Evolutionary conservation across 306 rosid species (phyloP), one percentile per base, ranked within the genome.

Genomic region (Casuarina cunninghamiana): DNA sequence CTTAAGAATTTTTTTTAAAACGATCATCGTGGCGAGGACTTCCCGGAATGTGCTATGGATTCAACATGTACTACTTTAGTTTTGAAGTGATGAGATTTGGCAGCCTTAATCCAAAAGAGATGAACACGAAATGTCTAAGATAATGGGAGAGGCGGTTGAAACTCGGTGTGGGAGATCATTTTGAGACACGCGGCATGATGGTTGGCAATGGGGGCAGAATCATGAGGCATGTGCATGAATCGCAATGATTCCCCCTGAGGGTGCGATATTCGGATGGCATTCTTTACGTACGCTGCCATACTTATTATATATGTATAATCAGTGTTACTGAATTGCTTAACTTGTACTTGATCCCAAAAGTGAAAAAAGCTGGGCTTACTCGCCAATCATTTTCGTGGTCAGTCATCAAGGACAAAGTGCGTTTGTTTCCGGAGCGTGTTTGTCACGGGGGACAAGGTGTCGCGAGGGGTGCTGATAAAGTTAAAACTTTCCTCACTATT

Each of bases 191-290:
- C 41, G 72, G 71, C 21, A 71, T 72, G 80, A 74, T 50, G 73
- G 75, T 76, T 77, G 83, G 76, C 78, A 74, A 63, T 65, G 81
- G 83, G 72, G 84, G 78, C 79, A 48, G 74, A 82, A 84, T 87
- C 77, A 87, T 84, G 50, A 75, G 79, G 21, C 72, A 54, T 11
- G 69, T 46, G 76, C 76, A 73, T 55, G 73, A 77, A 17, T 57
- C 48, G 79, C 75, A 82, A 82, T 82, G 50, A 82, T 82, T n/a
- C 53, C 3, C 70, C 81, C 63, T 54, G 46, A 77, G 78, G 19
- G 55, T 53, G 48, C 39, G 49, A 26, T 26, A 26, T 76, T 54
- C 46, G 43, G 13, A 62, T 62, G 69, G 12, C 39, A 35, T 32
- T 62, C 43, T 37, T 62, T 62, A 2, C 69, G 69, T 37, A 37